Evolutionary conservation across 1,284 basidiomycete species (phyloP), one percentile per base, ranked within the genome.

Genomic region (Calocybe gambosa): DNA sequence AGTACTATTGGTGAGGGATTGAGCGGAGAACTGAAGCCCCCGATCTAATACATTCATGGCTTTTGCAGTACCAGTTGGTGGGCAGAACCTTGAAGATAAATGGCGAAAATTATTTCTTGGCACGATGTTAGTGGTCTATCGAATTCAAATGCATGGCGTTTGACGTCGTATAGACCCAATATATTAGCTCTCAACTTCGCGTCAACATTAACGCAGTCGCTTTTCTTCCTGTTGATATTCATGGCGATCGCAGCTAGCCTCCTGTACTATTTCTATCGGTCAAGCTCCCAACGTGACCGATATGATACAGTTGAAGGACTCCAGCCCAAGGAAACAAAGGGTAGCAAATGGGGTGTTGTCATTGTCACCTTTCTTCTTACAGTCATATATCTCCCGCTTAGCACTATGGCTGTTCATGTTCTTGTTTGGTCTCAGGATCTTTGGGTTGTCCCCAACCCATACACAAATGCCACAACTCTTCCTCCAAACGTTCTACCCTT

Each of bases 351-450:
- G 74, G 67, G 69, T 3, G 62, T 82, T 10, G 64, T 85, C 10
- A 59, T 80, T n/a, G 72, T 74, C 26, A 80, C 75, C 18, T 85
- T 85, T 56, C 55, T 80, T 5, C 63, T 86, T 34, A 82, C 80
- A 2, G 64, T 80, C 26, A 70, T 85, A 16, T 87, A 86, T 58
- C 69, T 87, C 19, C 84, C 83, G 6, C 66, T 87, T 44, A 82
- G 80, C 55, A 85, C 81, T 1, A 78, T 86, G 72, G 77, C 82
- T 1, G 67, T 85, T 15, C 83, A 85, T 56, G 80, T 82, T 26
- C 65, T 86, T 10, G 75, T 83, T 1, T 87, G 83, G 83, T 83
- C 81, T 0, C 71, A 80, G 40, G 86, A 88, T 62, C 72, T 85
- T 19, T 88, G 85, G 86, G 71, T 74, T 3, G 74, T 86, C 31